Conservation (phyloP, 306 rosid species). For the Fagus crenata region DNA sequence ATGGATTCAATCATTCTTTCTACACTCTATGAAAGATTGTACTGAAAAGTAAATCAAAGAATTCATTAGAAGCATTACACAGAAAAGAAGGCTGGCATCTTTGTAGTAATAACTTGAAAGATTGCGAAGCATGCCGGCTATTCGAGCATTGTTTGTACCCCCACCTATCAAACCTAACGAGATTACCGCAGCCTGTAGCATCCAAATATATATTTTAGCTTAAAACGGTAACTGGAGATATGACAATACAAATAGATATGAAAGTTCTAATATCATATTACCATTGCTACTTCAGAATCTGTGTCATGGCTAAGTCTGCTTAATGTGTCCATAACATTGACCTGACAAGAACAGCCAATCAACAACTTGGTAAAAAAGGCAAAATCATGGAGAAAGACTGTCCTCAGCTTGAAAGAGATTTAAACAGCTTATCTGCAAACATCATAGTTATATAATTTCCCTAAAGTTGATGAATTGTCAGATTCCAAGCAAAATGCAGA, state of each 20-base stretch:
- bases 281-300: slow-evolving; percentile 99
- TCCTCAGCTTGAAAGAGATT: not conserved
- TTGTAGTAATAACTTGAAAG: slow-evolving; percentile 97
- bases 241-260: slow-evolving; percentile 3
- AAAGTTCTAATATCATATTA: slow-evolving; percentile 35
- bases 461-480: not conserved
- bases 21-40: slow-evolving; percentile 11
- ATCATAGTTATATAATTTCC: not conserved
- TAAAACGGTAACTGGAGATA: slow-evolving; percentile 18
- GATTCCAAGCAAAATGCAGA: not conserved
- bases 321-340: slow-evolving; percentile 94
- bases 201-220: slow-evolving; percentile 25
- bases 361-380: slow-evolving; percentile 21
- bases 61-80: slow-evolving; percentile 56
- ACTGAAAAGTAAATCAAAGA: slow-evolving; percentile 14
- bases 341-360: slow-evolving; percentile 49
- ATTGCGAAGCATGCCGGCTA: slow-evolving; percentile 97
- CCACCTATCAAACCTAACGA: slow-evolving; percentile 92
- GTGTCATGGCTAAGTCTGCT: slow-evolving; percentile 97
- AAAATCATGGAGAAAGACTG: slow-evolving; percentile 5
- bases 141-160: slow-evolving; percentile 97
- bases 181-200: slow-evolving; percentile 87
- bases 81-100: slow-evolving; percentile 92
- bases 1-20: slow-evolving; percentile 12
- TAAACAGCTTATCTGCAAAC: not conserved